Conservation (phyloP, 2,329 filamentous ascomycete species). For the Penicillium sp. region DNA sequence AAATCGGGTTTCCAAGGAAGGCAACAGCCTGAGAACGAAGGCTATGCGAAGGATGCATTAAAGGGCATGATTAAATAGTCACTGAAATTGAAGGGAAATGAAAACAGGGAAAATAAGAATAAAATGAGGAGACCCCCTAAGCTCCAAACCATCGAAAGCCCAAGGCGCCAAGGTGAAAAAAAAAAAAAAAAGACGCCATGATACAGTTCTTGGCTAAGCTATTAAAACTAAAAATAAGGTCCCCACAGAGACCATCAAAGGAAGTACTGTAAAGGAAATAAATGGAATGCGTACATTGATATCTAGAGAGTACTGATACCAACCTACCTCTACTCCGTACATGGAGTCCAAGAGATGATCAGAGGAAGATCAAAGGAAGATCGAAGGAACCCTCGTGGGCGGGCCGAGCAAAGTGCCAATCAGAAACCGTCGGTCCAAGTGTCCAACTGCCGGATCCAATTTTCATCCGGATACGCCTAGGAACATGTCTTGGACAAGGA, state of each 20-base stretch:
- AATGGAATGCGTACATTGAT: neutral
- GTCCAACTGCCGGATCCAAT: neutral
- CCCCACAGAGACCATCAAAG: no score
- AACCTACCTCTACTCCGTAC: no score
- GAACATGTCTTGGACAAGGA: neutral
- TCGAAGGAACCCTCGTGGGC: constrained; percentile 2
- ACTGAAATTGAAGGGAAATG: neutral
- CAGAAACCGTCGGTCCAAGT: neutral
- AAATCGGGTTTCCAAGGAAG: neutral
- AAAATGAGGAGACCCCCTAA: neutral
- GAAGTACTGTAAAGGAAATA: neutral
- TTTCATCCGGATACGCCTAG: neutral
- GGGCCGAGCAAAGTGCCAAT: constrained; percentile 5
- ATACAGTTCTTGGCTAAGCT: neutral
- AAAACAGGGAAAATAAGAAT: neutral
- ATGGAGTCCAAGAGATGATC: neutral
- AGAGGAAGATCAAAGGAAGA: neutral
- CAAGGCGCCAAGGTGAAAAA: neutral
- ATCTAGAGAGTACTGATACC: no score
- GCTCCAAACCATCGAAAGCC: neutral
- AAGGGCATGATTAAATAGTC: neutral
- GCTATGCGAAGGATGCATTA: neutral
- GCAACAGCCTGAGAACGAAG: neutral
- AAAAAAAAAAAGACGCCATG: neutral
- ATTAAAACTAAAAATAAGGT: neutral